Conservation (phyloP, 148 eudicot species). For the Vaccinium corymbosum region DNA sequence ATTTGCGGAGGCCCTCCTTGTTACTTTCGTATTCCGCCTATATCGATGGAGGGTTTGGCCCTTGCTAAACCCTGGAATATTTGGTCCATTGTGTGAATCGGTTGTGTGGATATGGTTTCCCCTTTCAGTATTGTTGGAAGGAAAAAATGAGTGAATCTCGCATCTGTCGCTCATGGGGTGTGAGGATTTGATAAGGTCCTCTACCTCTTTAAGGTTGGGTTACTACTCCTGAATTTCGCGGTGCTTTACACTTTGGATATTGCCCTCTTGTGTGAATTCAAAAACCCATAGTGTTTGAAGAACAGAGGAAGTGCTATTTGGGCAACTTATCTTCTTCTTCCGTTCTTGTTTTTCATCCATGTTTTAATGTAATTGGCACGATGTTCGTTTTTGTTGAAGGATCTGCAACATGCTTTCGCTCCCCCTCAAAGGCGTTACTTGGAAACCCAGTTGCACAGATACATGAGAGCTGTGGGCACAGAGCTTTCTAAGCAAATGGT, state of each 20-base stretch:
- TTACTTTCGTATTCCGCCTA: not conserved
- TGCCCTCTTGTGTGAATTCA: not conserved
- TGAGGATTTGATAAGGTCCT: not conserved
- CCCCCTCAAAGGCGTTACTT: slow-evolving; percentile 30
- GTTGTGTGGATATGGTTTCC: not conserved
- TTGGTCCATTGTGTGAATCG: not conserved
- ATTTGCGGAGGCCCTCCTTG: not conserved
- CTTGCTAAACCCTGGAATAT: not conserved
- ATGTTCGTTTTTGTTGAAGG: slow-evolving; percentile 41
- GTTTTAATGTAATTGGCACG: not conserved
- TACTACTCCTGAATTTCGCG: not conserved
- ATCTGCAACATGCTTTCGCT: slow-evolving; percentile 42
- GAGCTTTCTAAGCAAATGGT: slow-evolving; percentile 71
- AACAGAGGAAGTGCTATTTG: not conserved
- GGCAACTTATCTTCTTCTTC: not conserved
- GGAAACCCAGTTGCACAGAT: slow-evolving; percentile 52
- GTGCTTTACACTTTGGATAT: not conserved
- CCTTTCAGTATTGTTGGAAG: not conserved
- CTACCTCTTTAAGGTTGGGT: not conserved
- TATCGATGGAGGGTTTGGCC: not conserved
- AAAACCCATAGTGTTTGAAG: not conserved
- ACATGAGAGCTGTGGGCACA: slow-evolving; percentile 57
- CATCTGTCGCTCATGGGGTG: not conserved
- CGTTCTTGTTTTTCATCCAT: not conserved
- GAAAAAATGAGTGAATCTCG: not conserved